These are phyloP conservation scores for Leccinum solheimii DNA, from an alignment of 1,284 basidiomycete genomes.

Conservation along the genomic window DNA sequence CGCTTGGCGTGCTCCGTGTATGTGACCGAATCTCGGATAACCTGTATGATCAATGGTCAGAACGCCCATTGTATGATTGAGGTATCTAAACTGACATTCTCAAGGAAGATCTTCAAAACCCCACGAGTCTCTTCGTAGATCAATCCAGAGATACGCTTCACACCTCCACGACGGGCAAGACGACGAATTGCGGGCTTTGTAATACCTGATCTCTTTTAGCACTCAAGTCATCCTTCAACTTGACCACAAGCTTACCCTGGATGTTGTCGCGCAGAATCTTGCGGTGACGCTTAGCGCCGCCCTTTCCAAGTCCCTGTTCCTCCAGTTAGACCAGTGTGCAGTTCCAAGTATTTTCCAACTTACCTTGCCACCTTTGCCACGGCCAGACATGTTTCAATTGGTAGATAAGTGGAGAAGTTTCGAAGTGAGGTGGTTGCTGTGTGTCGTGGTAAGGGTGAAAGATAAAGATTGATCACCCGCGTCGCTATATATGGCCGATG, in stretches of 20 bases:
- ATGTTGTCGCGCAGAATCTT: constrained; percentile 71
- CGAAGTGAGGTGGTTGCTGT: neutral
- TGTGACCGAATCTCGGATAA: constrained; percentile 82
- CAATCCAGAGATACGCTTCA: constrained; percentile 70
- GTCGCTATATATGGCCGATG: constrained; percentile 39
- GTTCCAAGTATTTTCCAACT: neutral
- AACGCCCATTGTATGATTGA: neutral
- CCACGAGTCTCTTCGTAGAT: constrained; percentile 78
- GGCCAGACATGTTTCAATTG: constrained; percentile 63
- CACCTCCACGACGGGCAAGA: constrained; percentile 74
- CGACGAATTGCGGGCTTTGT: constrained; percentile 70
- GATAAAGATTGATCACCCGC: neutral
- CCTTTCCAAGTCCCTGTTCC: constrained; percentile 44
- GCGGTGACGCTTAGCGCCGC: constrained; percentile 66
- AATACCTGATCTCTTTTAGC: constrained; percentile 22
- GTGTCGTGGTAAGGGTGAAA: constrained; percentile 3
- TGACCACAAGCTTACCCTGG: constrained; percentile 41
- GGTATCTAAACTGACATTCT: constrained; percentile 37
- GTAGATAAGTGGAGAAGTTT: neutral
- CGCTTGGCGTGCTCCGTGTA: constrained; percentile 90
- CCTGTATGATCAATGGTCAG: constrained; percentile 31
- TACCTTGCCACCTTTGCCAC: constrained; percentile 71
- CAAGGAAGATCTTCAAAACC: constrained; percentile 71
- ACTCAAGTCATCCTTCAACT: accelerated
- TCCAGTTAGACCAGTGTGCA: neutral